Percentiles rank a stretch among this genome's conserved stretches.
Conservation (phyloP, 306 rosid species). For the Vigna trinervia region DNA sequence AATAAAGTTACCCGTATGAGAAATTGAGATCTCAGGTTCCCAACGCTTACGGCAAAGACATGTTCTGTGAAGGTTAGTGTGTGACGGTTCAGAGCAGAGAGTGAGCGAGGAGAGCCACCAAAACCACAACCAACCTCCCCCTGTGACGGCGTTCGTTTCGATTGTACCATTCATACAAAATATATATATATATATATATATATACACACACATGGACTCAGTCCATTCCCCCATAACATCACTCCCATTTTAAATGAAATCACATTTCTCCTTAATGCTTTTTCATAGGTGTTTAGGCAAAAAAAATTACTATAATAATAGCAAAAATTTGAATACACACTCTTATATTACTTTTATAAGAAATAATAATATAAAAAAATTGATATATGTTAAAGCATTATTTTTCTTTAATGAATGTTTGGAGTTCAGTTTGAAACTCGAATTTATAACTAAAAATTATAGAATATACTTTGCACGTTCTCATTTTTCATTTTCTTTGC, state of each 20-base stretch:
- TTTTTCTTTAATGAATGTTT: too few relatives aligned
- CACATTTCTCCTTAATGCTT: not conserved
- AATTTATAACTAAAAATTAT: too few relatives aligned
- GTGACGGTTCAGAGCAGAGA: not conserved
- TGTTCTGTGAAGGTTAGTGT: not conserved
- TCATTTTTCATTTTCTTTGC: too few relatives aligned
- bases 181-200: not conserved
- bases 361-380: too few relatives aligned
- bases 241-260: not conserved
- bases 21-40: not conserved
- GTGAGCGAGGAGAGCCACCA: not conserved
- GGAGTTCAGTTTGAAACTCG: too few relatives aligned
- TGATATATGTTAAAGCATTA: too few relatives aligned
- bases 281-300: too few relatives aligned
- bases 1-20: not conserved
- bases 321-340: too few relatives aligned
- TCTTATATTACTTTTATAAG: too few relatives aligned
- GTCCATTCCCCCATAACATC: not conserved
- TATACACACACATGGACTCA: not conserved
- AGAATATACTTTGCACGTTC: too few relatives aligned
- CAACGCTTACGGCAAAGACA: not conserved
- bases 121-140: not conserved
- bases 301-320: too few relatives aligned
- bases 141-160: constrained; percentile 9
- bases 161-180: not conserved